phyloP scores from a whole-genome alignment of 164 flowering plant species.

The Tetrastigma voinierianum region DNA sequence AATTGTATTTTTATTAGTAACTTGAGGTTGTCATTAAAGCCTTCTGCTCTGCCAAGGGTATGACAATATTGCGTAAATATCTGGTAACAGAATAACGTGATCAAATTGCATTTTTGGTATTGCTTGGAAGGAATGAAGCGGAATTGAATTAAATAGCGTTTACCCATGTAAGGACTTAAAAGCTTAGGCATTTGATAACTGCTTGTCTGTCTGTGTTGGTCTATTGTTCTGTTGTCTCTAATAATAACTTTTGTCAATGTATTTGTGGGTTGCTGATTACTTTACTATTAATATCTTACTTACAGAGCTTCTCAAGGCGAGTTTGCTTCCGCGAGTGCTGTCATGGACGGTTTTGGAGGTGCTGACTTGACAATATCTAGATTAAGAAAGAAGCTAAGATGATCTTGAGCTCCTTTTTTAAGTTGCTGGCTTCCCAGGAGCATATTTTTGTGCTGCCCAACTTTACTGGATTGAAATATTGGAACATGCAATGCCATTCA shows the following conservation, averaged over 20 bases:
- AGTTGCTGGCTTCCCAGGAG: background rate
- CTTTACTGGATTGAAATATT: background rate
- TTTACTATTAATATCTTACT: background rate
- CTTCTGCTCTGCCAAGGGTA: too few relatives aligned
- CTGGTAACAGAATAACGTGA: too few relatives aligned
- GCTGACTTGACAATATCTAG: conserved; percentile 72
- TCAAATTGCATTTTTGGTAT: too few relatives aligned
- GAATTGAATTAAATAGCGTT: too few relatives aligned
- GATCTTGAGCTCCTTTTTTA: conserved; percentile 10
- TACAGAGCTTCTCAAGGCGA: conserved; percentile 77
- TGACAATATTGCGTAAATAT: too few relatives aligned
- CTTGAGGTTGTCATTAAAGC: too few relatives aligned
- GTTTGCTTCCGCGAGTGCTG: conserved; percentile 69
- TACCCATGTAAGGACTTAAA: too few relatives aligned
- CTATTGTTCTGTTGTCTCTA: background rate
- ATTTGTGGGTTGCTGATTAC: background rate
- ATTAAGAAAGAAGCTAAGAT: conserved; percentile 28
- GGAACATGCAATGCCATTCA: background rate
- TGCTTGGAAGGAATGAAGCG: too few relatives aligned
- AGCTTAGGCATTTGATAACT: too few relatives aligned
- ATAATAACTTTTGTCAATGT: background rate
- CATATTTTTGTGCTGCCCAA: background rate
- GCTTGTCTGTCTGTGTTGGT: background rate
- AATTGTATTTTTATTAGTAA: too few relatives aligned
- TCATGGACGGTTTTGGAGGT: conserved; percentile 87